Evolutionary conservation across 345 rosid genomes (phyloP), one percentile per base, ranked within the genome.

Genomic region (Turritis glabra): DNA sequence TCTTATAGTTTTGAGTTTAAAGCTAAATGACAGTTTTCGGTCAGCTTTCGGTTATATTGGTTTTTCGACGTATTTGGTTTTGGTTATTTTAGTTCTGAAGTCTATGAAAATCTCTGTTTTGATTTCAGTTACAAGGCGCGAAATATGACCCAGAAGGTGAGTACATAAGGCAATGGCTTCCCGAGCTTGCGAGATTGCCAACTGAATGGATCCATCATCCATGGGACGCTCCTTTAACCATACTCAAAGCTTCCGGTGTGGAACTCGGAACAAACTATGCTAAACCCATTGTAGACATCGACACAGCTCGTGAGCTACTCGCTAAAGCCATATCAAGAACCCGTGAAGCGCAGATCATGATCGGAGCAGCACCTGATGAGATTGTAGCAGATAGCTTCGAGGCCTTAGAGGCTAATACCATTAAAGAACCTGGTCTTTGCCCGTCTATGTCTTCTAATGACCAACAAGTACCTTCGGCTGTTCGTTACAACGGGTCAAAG

Each of bases 131-230:
- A 76, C 97, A 89, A 86, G 98, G 97, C 44, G 82, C 80, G 14
- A 87, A 84, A 66, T 89, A 65, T 33, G 97, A 94, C 46, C 86
- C 96, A 0, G 91, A 94, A 72, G 97, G 98, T 14, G 96, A 94
- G 25, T 91, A 89, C 57, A 86, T 89, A 37, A 82, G 98, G 74
- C 93, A 82, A 29, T 94, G 98, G 98, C 84, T 94, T 48, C 97
- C 98, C 0, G 98, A 91, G 85, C 86, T 94, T 3, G 88, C 95
- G 51, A 87, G 98, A 74, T 76, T 93, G 81, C 98, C 96, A 5
- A 81, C 91, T 1, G 94, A 86, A 57, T 93, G 98, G 98, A 91
- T 91, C 65, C 98, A 89, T 82, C 94, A 89, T 83, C 96, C 97
- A 9, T 89, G 97, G 97, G 96, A 89, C 19, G 96, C 96, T 14